Base-by-base conservation (phyloP, 176 grass and related monocot species). In the Avena insularis region DNA sequence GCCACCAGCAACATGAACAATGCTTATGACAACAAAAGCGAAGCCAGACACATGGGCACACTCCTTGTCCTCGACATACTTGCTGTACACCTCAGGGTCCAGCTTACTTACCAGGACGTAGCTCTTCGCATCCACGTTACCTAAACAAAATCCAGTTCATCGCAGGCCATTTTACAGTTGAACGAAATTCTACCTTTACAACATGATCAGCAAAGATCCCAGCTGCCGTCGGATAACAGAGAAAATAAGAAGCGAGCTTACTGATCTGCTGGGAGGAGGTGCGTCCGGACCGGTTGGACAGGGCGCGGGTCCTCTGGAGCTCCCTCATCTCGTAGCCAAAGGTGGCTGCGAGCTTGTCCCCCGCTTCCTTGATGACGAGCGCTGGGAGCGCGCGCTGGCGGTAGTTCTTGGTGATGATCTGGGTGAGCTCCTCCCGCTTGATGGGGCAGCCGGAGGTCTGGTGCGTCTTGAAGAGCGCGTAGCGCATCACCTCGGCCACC, bases 261-360 rank as follows among this genome's bases (percentile, higher is more conserved):
- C 93, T 54, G 82, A 43, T 86, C 40, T 86, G 82, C 80, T 95
- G 93, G n/a, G 90, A 83, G 29, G 86, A 85, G 38, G 86, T 10
- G 2, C 90, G 96, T 31, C 83, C 81, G 3, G 90, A 79, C 13
- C 90, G 87, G 4, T 75, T 91, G 78, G 93, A 88, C 25, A 88
- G 84, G 14, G 90, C 86, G 4, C 93, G 91, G 74, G 74, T 88
- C 62, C 96, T 89, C 72, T 92, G 92, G 21, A 98, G 75, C 87
- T 98, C 96, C 84, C 88, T 92, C 96, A 92, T 95, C 83, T 95
- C 92, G 15, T 92, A 98, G 4, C 96, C 96, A 31, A 95, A 98
- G 81, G 95, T 92, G 71, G 40, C 82, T 12, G 86, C 71, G 74
- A 98, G 87, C 83, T 87, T 94, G 15, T 91, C 90, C 73, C 85